A percentile compares a stretch with the other conserved stretches of the same genome.
These are phyloP conservation scores for Fusarium clavum DNA, from an alignment of 2,329 filamentous ascomycete genomes.

Conservation along the genomic window DNA sequence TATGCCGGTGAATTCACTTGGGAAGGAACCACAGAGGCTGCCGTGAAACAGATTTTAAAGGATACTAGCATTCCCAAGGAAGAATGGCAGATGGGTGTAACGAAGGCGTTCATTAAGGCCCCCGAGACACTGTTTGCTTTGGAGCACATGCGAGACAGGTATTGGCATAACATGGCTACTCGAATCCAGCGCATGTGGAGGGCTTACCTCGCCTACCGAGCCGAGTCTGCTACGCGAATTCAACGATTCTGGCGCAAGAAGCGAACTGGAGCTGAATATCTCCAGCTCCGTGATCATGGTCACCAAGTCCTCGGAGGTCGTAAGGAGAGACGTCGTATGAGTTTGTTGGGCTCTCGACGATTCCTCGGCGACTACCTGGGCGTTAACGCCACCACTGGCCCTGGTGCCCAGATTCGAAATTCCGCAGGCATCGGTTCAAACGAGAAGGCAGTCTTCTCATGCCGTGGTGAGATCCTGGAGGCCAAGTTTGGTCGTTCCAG, in stretches of 20 bases:
- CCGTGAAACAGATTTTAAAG: conserved; percentile 91
- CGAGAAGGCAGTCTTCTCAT: conserved; percentile 88
- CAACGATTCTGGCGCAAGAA: conserved; percentile 97
- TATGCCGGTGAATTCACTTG: conserved; percentile 98
- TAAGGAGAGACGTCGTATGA: conserved; percentile 92
- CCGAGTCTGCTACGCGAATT: conserved; percentile 92
- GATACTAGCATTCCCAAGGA: conserved; percentile 95
- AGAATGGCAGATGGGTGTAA: conserved; percentile 97
- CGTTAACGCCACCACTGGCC: conserved; percentile 81
- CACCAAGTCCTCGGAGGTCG: conserved; percentile 83
- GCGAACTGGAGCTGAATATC: conserved; percentile 87
- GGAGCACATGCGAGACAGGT: conserved; percentile 96
- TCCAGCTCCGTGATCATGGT: conserved; percentile 88
- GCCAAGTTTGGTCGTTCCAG: conserved; percentile 97
- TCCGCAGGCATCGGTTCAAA: conserved; percentile 76
- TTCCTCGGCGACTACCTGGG: conserved; percentile 97
- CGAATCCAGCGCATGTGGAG: conserved; percentile 97
- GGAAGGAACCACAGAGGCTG: conserved; percentile 87
- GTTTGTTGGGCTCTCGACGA: conserved; percentile 87
- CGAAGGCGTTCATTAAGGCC: conserved; percentile 98
- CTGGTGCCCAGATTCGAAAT: conserved; percentile 82
- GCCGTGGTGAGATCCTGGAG: conserved; percentile 87
- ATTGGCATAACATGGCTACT: conserved; percentile 99
- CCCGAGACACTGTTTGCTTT: conserved; percentile 96
- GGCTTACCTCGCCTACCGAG: conserved; percentile 92